Percentiles rank a stretch among this genome's conserved stretches.
Evolutionary conservation across 768 basidiomycete genomes (phyloP).

Genomic region (Porphyrellus cyaneotinctus): DNA sequence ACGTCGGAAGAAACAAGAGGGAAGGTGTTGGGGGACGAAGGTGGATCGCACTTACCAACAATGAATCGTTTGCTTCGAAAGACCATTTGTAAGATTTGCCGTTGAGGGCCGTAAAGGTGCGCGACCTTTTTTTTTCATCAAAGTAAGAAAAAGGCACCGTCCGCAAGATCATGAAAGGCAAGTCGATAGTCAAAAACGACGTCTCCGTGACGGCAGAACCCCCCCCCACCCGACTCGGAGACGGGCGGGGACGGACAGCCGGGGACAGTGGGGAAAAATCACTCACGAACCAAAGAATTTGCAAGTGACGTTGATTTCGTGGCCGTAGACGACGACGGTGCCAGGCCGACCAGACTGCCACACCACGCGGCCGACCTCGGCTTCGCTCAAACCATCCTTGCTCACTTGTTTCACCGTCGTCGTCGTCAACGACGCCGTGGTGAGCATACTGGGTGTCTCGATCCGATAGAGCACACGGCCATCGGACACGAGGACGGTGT

Average conservation of each 20-base stretch:
- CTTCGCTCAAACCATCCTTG: slow-evolving; percentile 21
- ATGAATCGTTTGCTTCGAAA: slow-evolving; percentile 30
- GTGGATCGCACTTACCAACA: slow-evolving; percentile 21
- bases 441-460: slow-evolving; percentile 22
- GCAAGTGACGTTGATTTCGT: slow-evolving; percentile 22
- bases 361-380: slow-evolving; percentile 26
- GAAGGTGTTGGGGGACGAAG: background rate
- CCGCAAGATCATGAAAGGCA: background rate
- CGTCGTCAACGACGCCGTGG: slow-evolving; percentile 5
- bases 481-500: slow-evolving; percentile 29
- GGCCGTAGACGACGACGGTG: slow-evolving; percentile 26
- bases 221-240: background rate
- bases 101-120: slow-evolving; percentile 33
- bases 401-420: slow-evolving; percentile 28
- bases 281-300: slow-evolving; percentile 33
- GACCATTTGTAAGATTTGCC: slow-evolving; percentile 34
- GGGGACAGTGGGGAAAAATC: background rate
- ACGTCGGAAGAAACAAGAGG: background rate
- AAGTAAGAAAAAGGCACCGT: background rate
- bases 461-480: slow-evolving; percentile 29
- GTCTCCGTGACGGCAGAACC: background rate
- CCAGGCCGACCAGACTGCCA: slow-evolving; percentile 31
- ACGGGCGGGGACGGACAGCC: background rate
- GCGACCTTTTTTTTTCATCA: slow-evolving; percentile 18
- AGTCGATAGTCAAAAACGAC: slow-evolving; percentile 2